Evolutionary conservation across 2,329 filamentous ascomycete genomes (phyloP), one percentile per base, ranked within the genome.

Genomic region (Ilyonectria sp.): DNA sequence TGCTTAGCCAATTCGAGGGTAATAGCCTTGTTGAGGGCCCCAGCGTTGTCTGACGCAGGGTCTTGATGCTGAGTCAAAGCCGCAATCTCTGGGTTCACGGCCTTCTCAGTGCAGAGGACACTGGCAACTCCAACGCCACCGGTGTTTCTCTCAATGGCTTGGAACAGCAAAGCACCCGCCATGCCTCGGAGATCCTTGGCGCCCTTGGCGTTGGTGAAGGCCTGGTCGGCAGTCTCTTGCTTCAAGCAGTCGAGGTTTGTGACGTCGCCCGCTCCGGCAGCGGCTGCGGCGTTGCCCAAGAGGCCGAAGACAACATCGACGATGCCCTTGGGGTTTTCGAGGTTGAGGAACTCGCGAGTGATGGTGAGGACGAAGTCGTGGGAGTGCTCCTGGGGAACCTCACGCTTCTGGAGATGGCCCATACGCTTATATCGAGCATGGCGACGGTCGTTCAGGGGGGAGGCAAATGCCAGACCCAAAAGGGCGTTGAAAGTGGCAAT

Each of bases 51-150:
- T 1, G 88, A 88, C 21, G 90, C 91, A 31, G 91, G 89, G 77
- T 93, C 91, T 80, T 93, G 90, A 79, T 92, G 90, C 79, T 91
- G 89, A 60, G 83, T 80, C 66, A 93, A 77, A 49, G 89, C 89
- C 31, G 84, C 86, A 74, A 93, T 91, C 81, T 92, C 90, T 3
- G 90, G 85, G 80, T 93, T 93, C 65, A 84, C 82, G 17, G 90
- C 88, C 46, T 79, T 82, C 74, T 89, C 77, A 79, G 79, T 84
- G 82, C 90, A 93, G 55, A 86, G 69, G 43, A 44, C 52, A 10
- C 72, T 75, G 1, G 71, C 71, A 6, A 69, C 69, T 6, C 74
- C 74, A 10, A 75, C 73, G 33, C 67, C 66, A 3, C 79, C 84
- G 4, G 83, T 86, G 76, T 87, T 87, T 13, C 79, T 81, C 81